Evolutionary conservation across 2,329 filamentous ascomycete species (phyloP).

Genomic region (Cladorrhinum sp.): DNA sequence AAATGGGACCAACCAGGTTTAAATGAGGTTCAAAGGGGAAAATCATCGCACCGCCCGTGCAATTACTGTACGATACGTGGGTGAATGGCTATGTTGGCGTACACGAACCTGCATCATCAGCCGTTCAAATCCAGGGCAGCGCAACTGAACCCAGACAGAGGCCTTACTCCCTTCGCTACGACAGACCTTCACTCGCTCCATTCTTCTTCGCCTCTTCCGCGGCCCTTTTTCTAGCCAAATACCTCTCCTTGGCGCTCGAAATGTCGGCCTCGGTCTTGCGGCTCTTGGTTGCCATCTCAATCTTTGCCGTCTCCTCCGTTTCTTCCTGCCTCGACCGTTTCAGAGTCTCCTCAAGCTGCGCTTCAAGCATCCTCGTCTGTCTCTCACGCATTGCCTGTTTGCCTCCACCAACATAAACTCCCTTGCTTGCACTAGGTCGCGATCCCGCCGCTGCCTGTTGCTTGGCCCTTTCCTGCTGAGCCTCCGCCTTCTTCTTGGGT

Average conservation of each 20-base stretch:
- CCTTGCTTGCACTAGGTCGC: constrained; percentile 32
- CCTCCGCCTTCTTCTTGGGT: constrained; percentile 56
- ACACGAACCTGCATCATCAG: too few relatives aligned
- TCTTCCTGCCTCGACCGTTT: constrained; percentile 71
- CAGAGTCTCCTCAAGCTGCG: constrained; percentile 69
- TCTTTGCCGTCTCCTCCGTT: constrained; percentile 58
- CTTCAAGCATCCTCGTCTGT: constrained; percentile 75
- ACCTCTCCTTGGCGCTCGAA: constrained; percentile 74
- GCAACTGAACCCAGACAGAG: too few relatives aligned
- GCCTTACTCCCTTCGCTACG: constrained; percentile 4
- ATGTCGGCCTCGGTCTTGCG: constrained; percentile 75
- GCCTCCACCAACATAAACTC: constrained; percentile 46
- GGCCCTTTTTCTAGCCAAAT: constrained; percentile 72
- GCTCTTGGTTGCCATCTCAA: constrained; percentile 68
- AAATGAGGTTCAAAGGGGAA: too few relatives aligned
- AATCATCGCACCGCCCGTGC: too few relatives aligned
- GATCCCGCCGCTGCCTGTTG: constrained; percentile 29
- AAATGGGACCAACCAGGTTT: background rate
- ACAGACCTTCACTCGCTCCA: constrained; percentile 31
- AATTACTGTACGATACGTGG: constrained; percentile 12
- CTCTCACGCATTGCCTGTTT: constrained; percentile 70
- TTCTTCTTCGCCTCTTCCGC: constrained; percentile 66
- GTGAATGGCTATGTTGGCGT: background rate
- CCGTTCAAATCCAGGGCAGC: too few relatives aligned
- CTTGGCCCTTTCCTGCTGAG: constrained; percentile 32